Evolutionary conservation across 371 early-diverging fungal genomes (phyloP), one percentile per base, ranked within the genome.

Genomic region (Mucor saturninus): DNA sequence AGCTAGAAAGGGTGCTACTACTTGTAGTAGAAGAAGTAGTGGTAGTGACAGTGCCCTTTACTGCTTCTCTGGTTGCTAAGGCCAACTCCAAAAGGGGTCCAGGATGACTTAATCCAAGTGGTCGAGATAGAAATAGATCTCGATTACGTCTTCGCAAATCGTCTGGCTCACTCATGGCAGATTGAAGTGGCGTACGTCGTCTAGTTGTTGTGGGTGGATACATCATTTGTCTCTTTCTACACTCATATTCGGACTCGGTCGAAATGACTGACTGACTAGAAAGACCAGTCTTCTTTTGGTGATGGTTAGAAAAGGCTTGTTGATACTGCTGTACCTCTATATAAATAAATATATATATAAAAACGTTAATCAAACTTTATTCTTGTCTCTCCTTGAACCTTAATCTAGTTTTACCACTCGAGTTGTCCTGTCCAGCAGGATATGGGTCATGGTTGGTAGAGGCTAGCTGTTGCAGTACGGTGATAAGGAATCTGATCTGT

Each of bases 401-500:
- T 54, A 46, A 54, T n/a, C 30, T 14, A 45, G 35, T 35, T 37
- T 48, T 48, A 48, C 48, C 45, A 42, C 38, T 45, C n/a, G 1
- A 42, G 30, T 82, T 87, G 21, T 89, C 84, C 61, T 80, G 83
- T 35, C 85, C 82, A 57, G 84, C 86, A 61, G 89, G 83, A 45
- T 85, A 75, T 14, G 88, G 89, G 42, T 93, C 95, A 10, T 54
- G 66, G 2, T 54, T 67, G 83, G 86, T 73, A 29, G 91, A 88
- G 28, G 92, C 91, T 86, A 95, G 85, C 70, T 94, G 93, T 75
- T 93, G 93, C 43, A 98, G 77, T 0, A 97, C 94, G 5, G 94
- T 94, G 57, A 95, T 91, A 55, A 97, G 90, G 71, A 97, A 97
- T 31, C 96, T 89, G 54, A 95, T 88, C 79, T 98, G 98, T 39